Evolutionary conservation across 495 filamentous ascomycete genomes (phyloP).

Genomic region (Cercophora scortea): DNA sequence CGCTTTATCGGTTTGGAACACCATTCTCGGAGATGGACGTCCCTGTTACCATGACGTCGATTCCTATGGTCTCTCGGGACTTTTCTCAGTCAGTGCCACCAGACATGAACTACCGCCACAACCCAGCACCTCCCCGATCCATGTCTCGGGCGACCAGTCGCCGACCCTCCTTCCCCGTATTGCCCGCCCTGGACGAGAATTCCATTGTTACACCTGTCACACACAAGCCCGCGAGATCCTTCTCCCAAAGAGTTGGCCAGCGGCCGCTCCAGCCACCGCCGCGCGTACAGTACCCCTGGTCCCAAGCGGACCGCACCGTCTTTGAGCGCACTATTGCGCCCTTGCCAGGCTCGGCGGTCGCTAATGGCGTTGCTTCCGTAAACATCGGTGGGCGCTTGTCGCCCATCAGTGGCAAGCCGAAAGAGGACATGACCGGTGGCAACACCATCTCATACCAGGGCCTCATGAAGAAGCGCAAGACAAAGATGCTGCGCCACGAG

Average conservation of each 20-base stretch:
- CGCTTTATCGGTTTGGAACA: constrained; percentile 64
- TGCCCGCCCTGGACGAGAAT: constrained; percentile 51
- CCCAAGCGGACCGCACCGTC: constrained; percentile 27
- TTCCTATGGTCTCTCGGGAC: constrained; percentile 62
- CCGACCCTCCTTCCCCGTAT: constrained; percentile 47
- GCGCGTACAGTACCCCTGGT: constrained; percentile 42
- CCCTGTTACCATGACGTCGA: constrained; percentile 67
- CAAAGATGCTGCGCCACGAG: constrained; percentile 80
- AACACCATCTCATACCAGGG: constrained; percentile 60
- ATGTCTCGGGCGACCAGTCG: constrained; percentile 49
- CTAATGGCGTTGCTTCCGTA: constrained; percentile 11
- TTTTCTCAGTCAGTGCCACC: constrained; percentile 85
- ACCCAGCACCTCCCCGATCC: constrained; percentile 33
- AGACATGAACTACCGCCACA: constrained; percentile 68
- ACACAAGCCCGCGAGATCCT: constrained; percentile 17
- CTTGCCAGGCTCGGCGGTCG: constrained; percentile 13
- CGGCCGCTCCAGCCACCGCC: constrained; percentile 36
- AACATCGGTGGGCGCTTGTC: constrained; percentile 46
- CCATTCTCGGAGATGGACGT: constrained; percentile 86
- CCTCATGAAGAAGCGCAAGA: constrained; percentile 93
- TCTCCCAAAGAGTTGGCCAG: constrained; percentile 25
- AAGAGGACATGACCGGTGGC: constrained; percentile 28
- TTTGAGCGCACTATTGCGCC: constrained; percentile 31
- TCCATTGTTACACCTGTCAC: constrained; percentile 21
- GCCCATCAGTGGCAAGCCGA: constrained; percentile 16